phyloP scores from a whole-genome alignment of 2,329 filamentous ascomycete genomes.

The Fusarium sp. region DNA sequence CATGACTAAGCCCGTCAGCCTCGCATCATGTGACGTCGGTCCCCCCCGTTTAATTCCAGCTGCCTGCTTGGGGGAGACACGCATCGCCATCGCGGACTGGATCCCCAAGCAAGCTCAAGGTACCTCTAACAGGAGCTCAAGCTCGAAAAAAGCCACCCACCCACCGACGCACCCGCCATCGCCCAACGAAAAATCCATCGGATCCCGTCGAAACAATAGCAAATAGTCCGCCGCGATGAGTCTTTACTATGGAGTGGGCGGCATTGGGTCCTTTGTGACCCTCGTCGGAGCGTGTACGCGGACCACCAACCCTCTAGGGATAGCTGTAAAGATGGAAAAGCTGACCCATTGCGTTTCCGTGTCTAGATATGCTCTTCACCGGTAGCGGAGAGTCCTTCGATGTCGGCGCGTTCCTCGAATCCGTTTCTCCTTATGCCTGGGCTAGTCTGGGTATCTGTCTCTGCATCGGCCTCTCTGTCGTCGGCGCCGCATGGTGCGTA shows the following conservation, averaged over 20 bases:
- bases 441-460: slow-evolving; percentile 90
- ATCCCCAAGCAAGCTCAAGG: slow-evolving; percentile 32
- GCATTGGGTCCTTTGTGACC: slow-evolving; percentile 74
- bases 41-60: slow-evolving; percentile 32
- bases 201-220: slow-evolving; percentile 39
- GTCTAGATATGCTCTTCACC: slow-evolving; percentile 96
- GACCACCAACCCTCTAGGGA: slow-evolving; percentile 11
- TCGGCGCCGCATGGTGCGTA: slow-evolving; percentile 93
- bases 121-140: slow-evolving; percentile 48
- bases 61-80: slow-evolving; percentile 41
- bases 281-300: slow-evolving; percentile 84
- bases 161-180: slow-evolving; percentile 32
- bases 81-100: slow-evolving; percentile 38
- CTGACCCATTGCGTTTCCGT: slow-evolving; percentile 34
- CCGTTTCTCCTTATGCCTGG: slow-evolving; percentile 94
- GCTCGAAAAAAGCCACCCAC: slow-evolving; percentile 41
- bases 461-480: slow-evolving; percentile 95
- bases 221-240: slow-evolving; percentile 68
- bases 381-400: slow-evolving; percentile 97
- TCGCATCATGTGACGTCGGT: slow-evolving; percentile 53
- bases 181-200: slow-evolving; percentile 28
- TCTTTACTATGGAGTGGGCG: slow-evolving; percentile 77
- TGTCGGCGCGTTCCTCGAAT: slow-evolving; percentile 94
- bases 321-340: slow-evolving; percentile 14
- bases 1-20: slow-evolving; percentile 47